These are phyloP conservation scores for Mycogone perniciosa DNA, from an alignment of 2,329 filamentous ascomycete species.

Conservation along the genomic window DNA sequence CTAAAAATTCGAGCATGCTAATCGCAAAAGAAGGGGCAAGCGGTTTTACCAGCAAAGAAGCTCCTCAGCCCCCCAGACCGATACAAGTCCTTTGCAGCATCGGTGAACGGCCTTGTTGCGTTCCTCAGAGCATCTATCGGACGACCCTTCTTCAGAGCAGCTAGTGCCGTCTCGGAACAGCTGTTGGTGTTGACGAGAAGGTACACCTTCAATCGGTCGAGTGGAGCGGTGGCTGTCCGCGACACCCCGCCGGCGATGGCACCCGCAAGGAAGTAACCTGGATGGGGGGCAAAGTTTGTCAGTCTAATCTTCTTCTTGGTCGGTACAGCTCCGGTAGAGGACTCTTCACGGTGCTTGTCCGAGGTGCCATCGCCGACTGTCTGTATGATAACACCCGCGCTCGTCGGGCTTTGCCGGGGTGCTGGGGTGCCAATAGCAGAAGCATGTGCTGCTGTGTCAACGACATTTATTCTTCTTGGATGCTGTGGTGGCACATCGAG, in stretches of 20 bases:
- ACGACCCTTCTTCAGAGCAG: slow-evolving; percentile 64
- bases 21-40: neutral
- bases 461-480: slow-evolving; percentile 13
- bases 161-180: slow-evolving; percentile 47
- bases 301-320: slow-evolving; percentile 45
- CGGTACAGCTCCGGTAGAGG: slow-evolving; percentile 29
- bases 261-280: slow-evolving; percentile 97
- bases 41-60: slow-evolving; percentile 75
- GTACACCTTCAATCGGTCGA: slow-evolving; percentile 96
- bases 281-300: slow-evolving; percentile 68
- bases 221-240: slow-evolving; percentile 87
- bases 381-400: slow-evolving; percentile 19
- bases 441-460: slow-evolving; percentile 14
- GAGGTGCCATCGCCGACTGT: slow-evolving; percentile 31
- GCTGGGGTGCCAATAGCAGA: slow-evolving; percentile 20
- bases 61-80: slow-evolving; percentile 78
- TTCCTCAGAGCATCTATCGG: slow-evolving; percentile 58
- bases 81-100: slow-evolving; percentile 74
- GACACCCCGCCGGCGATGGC: slow-evolving; percentile 91
- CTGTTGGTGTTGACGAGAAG: slow-evolving; percentile 78
- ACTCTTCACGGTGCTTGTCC: slow-evolving; percentile 23
- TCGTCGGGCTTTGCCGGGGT: slow-evolving; percentile 19
- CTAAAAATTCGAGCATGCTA: neutral
- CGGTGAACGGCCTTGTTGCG: slow-evolving; percentile 61
- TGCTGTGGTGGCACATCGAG: slow-evolving; percentile 5